Percentiles rank a stretch among this genome's conserved stretches.
Conservation (phyloP, 2,329 filamentous ascomycete species). For the Knufia fluminis region DNA sequence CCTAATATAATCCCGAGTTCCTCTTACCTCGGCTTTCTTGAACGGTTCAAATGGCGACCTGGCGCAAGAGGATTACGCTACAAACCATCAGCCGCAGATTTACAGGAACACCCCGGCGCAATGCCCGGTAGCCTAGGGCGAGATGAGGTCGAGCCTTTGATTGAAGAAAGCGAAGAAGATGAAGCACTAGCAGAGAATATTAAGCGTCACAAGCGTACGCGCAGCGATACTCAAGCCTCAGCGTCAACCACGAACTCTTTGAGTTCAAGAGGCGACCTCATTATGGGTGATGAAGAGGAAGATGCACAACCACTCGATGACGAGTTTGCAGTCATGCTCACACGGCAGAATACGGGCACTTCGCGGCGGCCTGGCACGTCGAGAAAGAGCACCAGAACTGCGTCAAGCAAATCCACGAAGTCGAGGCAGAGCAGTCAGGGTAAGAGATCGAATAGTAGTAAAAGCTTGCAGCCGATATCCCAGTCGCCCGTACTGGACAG, state of each 20-base stretch:
- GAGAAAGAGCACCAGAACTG: conserved; percentile 37
- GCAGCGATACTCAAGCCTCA: conserved; percentile 71
- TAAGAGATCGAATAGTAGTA: conserved; percentile 26
- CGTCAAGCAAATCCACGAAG: conserved; percentile 33
- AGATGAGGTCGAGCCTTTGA: conserved; percentile 60
- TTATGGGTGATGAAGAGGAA: conserved; percentile 86
- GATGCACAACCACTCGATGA: conserved; percentile 90
- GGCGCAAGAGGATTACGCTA: conserved; percentile 72
- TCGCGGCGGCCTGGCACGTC: conserved; percentile 38
- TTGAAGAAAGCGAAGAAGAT: conserved; percentile 51
- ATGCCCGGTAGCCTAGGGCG: conserved; percentile 25
- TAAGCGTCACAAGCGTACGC: conserved; percentile 43
- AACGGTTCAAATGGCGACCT: conserved; percentile 73
- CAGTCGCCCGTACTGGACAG: conserved; percentile 7
- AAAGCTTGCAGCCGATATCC: conserved; percentile 15
- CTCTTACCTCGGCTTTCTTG: conserved; percentile 74
- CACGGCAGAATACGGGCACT: conserved; percentile 54
- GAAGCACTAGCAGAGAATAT: conserved; percentile 24
- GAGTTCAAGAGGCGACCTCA: conserved; percentile 79
- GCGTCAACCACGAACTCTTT: conserved; percentile 76
- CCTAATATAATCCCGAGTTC: conserved; percentile 85
- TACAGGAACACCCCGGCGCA: conserved; percentile 75
- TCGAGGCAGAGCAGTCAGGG: conserved; percentile 36
- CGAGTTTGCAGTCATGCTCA: conserved; percentile 77
- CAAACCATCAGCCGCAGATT: conserved; percentile 78